Base-by-base conservation (phyloP, 305 asterid species). In the Fraxinus sp. region DNA sequence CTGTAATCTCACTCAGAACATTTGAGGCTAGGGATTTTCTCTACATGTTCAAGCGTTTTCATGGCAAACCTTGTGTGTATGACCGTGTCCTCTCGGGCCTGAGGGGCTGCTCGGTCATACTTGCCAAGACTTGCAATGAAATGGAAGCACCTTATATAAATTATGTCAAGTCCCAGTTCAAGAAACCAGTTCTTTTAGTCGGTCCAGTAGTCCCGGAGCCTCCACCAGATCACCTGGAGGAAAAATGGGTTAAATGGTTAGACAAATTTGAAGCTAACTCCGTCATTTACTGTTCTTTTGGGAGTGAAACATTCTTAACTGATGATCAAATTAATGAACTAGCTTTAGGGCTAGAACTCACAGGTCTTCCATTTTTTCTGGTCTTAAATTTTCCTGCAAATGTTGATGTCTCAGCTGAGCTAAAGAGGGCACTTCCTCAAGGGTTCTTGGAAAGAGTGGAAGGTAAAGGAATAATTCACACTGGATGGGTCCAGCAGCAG, bases 401-500 rank as follows among this genome's bases (percentile, higher is more conserved):
- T 16, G 79, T 57, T 0, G 91, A 87, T 7, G 75, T 66, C 0
- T 43, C 87, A 0, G 41, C 33, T 0, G 92, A 83, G 85, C 55
- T 89, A 79, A 82, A 84, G 20, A 64, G 82, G 81, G 89, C 85
- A 9, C 84, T 92, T 2, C 94, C 96, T 0, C 85, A 84, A 3
- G 96, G 94, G 8, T 86, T 90, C 32, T 0, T 68, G 78, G 91
- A 80, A 77, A 86, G 90, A 64, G 84, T 87, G 9, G 81, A 84
- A 64, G 86, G 85, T 1, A 87, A 76, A 72, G 93, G 90, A 0
- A 36, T 86, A 0, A 70, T 92, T 39, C 89, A 85, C 55, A 87
- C 81, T 1, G 94, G 96, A 36, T 92, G 96, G 96, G 93, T 92
- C 9, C 93, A 89, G 77, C 95, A 92, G 76, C 90, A 83, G 78